These are phyloP conservation scores for Conoideocrella luteorostrata DNA, from an alignment of 2,329 filamentous ascomycete genomes.

Conservation along the genomic window DNA sequence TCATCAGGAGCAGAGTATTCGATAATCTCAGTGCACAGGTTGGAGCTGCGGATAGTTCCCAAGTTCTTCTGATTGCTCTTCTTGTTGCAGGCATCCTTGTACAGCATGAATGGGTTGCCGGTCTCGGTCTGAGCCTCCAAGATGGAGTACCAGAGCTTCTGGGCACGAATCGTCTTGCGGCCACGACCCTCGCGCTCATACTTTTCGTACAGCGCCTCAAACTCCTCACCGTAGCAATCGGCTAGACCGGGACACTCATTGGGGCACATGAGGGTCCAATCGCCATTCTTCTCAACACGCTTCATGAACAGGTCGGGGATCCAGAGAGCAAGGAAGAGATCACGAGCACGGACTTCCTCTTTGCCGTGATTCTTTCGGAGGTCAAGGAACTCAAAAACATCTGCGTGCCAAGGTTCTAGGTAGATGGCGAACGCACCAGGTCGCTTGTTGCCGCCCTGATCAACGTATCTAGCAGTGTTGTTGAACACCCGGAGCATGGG, in stretches of 20 bases:
- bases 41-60: constrained; percentile 96
- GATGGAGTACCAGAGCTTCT: constrained; percentile 99
- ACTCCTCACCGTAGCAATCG: constrained; percentile 96
- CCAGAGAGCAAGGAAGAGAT: constrained; percentile 97
- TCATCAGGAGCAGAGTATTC: constrained; percentile 97
- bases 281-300: constrained; percentile 91
- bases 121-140: constrained; percentile 98
- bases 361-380: constrained; percentile 99
- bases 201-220: constrained; percentile 86
- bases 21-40: constrained; percentile 97
- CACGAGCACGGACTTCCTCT: constrained; percentile 92
- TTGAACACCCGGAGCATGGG: constrained; percentile 99
- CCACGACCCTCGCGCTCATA: constrained; percentile 87
- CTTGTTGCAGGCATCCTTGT: constrained; percentile 96
- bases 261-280: constrained; percentile 98
- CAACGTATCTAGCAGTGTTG: constrained; percentile 97
- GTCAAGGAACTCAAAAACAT: constrained; percentile 96
- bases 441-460: constrained; percentile 98
- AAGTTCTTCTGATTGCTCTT: constrained; percentile 99
- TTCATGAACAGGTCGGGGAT: constrained; percentile 99
- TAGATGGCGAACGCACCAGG: constrained; percentile 98
- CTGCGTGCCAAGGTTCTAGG: constrained; percentile 96
- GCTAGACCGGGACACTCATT: constrained; percentile 93
- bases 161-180: constrained; percentile 86
- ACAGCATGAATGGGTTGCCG: constrained; percentile 98